Evolutionary conservation across 106 monocot genomes (phyloP), one percentile per base, ranked within the genome.

Genomic region (Gastrodia elata): DNA sequence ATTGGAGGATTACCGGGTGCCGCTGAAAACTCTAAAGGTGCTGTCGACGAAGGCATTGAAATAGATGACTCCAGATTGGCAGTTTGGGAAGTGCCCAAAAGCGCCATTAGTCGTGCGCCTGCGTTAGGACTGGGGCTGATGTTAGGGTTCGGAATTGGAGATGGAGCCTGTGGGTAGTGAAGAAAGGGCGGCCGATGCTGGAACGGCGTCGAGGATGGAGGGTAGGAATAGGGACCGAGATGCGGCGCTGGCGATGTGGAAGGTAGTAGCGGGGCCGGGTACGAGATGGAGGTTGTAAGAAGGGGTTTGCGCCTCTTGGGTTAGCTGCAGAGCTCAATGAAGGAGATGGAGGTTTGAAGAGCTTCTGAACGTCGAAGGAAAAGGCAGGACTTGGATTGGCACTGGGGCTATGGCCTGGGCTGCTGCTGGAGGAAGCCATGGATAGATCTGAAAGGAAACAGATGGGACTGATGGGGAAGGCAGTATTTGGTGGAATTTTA

Each of bases 21-120:
- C 6, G 79, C 67, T 16, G 83, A 67, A 14, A 73, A 76, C 46
- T 80, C 73, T 0, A 68, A 73, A 33, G 64, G 32, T 7, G 84
- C 76, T 34, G 83, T 77, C 9, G 86, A 35, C 22, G 74, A 82
- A 1, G 89, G 89, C 87, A 92, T 79, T 2, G 92, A 92, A 32
- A 67, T 81, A 25, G 81, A 77, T 32, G 96, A 80, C 65, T 92
- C 95, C 52, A 96, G 84, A 3, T 82, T 73, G 22, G 82, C 38
- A 1, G 83, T 73, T 18, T 75, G 36, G 32, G 74, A 28, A 43
- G 79, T 80, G 37, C 85, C 87, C 14, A 98, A 83, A 24, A 93
- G 80, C 18, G 93, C 83, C 93, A 93, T 98, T 46, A 93, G 81
- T 58, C 90, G 86, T 9, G 88, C 90, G 37, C 92, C 96, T 30